Percentiles rank a stretch among this genome's conserved stretches.
phyloP scores from a whole-genome alignment of 257 asterid genomes.

The Eustoma russellianum region DNA sequence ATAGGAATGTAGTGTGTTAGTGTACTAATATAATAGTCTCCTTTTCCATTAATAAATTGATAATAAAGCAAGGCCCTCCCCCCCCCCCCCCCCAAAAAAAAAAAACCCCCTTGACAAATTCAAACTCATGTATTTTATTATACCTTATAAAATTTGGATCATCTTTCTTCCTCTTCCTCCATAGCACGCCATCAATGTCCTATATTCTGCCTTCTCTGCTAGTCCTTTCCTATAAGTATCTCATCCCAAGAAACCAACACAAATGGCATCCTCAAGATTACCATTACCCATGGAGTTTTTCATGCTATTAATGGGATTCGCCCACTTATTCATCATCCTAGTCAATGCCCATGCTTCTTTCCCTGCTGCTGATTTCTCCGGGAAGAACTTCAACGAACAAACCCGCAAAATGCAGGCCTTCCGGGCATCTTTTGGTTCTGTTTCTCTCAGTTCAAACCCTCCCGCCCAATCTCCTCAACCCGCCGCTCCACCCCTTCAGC shows the following conservation, averaged over 20 bases:
- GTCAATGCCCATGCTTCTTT: conserved; percentile 14
- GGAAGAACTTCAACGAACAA: conserved; percentile 5
- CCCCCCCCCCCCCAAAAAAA: too few species aligned
- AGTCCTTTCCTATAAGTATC: not conserved
- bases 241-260: not conserved
- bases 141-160: too few species aligned
- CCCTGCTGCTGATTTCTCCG: conserved; percentile 1
- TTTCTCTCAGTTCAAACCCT: conserved; percentile 11
- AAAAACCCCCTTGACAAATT: too few species aligned
- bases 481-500: too few species aligned
- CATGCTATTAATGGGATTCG: not conserved
- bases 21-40: too few species aligned
- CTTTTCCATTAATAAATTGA: too few species aligned
- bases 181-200: too few species aligned
- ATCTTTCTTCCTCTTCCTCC: too few species aligned
- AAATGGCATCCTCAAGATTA: not conserved
- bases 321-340: conserved; percentile 1
- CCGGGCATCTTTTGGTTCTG: conserved; percentile 25
- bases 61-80: too few species aligned
- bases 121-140: too few species aligned
- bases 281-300: not conserved
- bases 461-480: conserved; percentile 18
- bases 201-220: too few species aligned
- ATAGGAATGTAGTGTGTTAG: too few species aligned
- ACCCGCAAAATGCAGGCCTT: conserved; percentile 13